Evolutionary conservation across 2,329 filamentous ascomycete genomes (phyloP), one percentile per base, ranked within the genome.

Genomic region (Colletotrichum horii): DNA sequence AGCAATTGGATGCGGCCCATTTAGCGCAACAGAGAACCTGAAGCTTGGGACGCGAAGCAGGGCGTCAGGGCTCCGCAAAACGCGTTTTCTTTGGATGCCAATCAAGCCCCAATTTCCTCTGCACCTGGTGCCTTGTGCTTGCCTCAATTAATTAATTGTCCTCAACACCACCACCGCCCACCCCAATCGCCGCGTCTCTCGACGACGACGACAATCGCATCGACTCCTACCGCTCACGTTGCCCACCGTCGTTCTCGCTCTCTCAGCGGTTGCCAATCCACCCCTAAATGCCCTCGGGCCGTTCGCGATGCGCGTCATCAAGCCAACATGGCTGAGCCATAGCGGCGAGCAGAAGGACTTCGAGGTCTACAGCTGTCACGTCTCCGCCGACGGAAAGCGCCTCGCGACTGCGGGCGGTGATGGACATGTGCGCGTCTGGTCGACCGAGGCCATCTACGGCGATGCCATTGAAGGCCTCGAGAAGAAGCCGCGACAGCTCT

Each of bases 311-410:
- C 93, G 93, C 88, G 92, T 98, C 87, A 95, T 97, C 85, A 98
- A 97, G 91, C 96, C 96, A 80, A 93, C 94, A 83, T 98, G 96
- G 96, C 93, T 98, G 82, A 96, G 94, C 84, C 96, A 98, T 88
- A 96, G 95, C 87, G 96, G 96, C 83, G 97, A 99, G 88, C 95
- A 98, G 84, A 98, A 98, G 83, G 96, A 98, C 84, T 98, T 97
- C 83, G 97, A 99, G 86, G 96, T 98, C 79, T 99, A 98, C 88
- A 98, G 95, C 87, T 98, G 96, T 85, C 95, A 98, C 89, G 93
- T 99, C 78, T 99, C 97, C 32, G 95, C 97, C 16, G 97, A 99
- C 87, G 97, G 96, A 79, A 94, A 93, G 82, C 93, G 97, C 78
- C 91, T 99, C 73, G 97, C 96, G 65, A 98, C 97, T 24, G 97